phyloP scores from a whole-genome alignment of 768 basidiomycete species.

The Podaxis rugospora region DNA sequence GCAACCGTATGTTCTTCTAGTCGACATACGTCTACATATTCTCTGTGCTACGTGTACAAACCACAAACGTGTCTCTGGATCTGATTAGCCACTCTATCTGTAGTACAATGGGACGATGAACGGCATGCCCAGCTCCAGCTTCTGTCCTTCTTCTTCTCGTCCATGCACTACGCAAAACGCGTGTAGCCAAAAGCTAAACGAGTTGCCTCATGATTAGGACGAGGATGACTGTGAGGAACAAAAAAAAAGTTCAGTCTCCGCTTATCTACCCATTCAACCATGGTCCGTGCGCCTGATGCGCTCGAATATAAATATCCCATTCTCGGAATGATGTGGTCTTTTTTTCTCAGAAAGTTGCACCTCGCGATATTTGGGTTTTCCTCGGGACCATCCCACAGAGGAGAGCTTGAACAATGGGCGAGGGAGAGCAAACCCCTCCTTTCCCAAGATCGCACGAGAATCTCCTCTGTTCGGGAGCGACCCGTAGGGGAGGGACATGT shows the following conservation, averaged over 20 bases:
- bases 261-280: slow-evolving; percentile 15
- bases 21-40: neutral
- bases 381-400: slow-evolving; percentile 28
- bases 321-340: neutral
- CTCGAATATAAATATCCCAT: slow-evolving; percentile 11
- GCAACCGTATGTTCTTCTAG: slow-evolving; percentile 12
- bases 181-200: neutral
- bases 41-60: neutral
- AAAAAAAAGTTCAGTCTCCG: slow-evolving; percentile 14
- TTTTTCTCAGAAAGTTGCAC: slow-evolving; percentile 58
- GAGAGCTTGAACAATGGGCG: slow-evolving; percentile 51
- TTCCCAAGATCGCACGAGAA: slow-evolving; percentile 67
- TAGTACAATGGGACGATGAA: slow-evolving; percentile 36
- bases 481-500: slow-evolving; percentile 60
- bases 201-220: slow-evolving; percentile 2
- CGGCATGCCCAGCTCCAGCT: slow-evolving; percentile 70
- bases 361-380: slow-evolving; percentile 73
- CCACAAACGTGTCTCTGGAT: slow-evolving; percentile 43
- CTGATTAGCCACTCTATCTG: slow-evolving; percentile 69
- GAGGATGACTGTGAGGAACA: slow-evolving; percentile 16
- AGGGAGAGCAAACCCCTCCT: slow-evolving; percentile 51
- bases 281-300: slow-evolving; percentile 54
- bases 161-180: neutral
- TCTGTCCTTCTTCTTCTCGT: slow-evolving; percentile 32
- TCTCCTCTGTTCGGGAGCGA: slow-evolving; percentile 42